Base-by-base conservation (phyloP, 192 early-diverging fungal genomes). In the Coemansia sp. region DNA sequence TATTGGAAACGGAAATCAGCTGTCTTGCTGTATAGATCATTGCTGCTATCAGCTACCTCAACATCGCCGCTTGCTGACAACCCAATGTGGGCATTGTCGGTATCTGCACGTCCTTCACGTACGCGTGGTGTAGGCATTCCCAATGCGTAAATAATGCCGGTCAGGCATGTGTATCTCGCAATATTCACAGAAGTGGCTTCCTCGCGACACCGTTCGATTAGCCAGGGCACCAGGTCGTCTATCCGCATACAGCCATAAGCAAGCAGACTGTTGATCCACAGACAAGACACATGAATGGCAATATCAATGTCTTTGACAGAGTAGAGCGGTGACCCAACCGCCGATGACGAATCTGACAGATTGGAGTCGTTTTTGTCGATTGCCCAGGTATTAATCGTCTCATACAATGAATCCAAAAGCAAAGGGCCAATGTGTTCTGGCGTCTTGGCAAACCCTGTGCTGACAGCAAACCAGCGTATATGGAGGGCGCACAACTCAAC, bases 191-290 rank as follows among this genome's bases (percentile, higher is more conserved):
- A 65, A 15, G 39, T 42, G 16, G 46, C 47, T 13, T 61, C 67
- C 42, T 62, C 51, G 6, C 63, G 65, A 18, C 71, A 69, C 32
- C 36, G 40, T 2, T 71, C 72, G 19, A 80, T 71, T 41, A 71
- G 51, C 77, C 77, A 80, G 3, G 72, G 68, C 7, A 80, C 41
- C 47, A 74, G 49, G 15, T 80, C 68, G 21, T 63, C 60, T 47
- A 74, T 51, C 5, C 69, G 61, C 62, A 80, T n/a, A 26, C 72
- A 74, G 32, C 77, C 77, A 18, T 48, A 43, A n/a, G 57, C 42
- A 57, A 80, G 56, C 22, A 80, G 15, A 13, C 59, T 42, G 13
- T 56, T 67, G 37, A 65, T 63, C 72, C 72, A 74, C 37, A 68
- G 16, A n/a, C 62, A 47, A 9, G 68, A 41, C n/a, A 71, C 66